Evolutionary conservation across 2,329 filamentous ascomycete genomes (phyloP).

Genomic region (Calonectria pteridis): DNA sequence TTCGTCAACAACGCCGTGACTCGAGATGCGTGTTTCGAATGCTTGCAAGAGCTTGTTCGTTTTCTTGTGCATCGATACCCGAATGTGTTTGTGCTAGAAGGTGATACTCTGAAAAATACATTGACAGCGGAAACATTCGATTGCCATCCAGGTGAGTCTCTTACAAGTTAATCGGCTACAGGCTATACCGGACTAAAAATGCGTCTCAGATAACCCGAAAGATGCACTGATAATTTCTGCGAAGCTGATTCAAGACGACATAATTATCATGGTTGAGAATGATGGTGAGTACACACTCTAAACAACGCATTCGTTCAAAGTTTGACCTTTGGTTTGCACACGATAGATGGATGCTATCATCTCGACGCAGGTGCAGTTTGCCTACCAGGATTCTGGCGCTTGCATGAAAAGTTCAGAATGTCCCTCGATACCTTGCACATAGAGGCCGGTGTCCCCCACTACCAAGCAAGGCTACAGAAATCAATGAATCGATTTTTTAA

Average conservation of each 20-base stretch:
- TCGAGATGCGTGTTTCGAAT: conserved; percentile 33
- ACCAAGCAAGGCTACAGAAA: conserved; percentile 30
- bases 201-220: conserved; percentile 22
- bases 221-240: conserved; percentile 33
- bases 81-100: conserved; percentile 28
- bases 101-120: neutral
- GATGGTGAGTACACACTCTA: conserved; percentile 6
- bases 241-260: conserved; percentile 34
- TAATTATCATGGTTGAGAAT: conserved; percentile 33
- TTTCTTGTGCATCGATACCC: conserved; percentile 30
- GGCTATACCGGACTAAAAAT: neutral
- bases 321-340: neutral
- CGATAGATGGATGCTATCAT: conserved; percentile 30
- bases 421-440: conserved; percentile 36
- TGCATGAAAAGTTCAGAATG: conserved; percentile 38
- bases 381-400: conserved; percentile 33
- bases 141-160: conserved; percentile 26
- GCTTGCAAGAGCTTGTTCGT: conserved; percentile 25
- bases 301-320: too few species aligned
- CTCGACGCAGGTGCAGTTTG: conserved; percentile 37
- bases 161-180: accelerated
- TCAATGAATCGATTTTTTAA: conserved; percentile 39
- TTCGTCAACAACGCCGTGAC: conserved; percentile 31
- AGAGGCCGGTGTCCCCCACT: conserved; percentile 35
- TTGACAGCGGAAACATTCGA: conserved; percentile 24